A percentile compares a stretch with the other conserved stretches of the same genome.
Conservation (phyloP, 1,139 yeast genomes). For the Pneumocystis murina region DNA sequence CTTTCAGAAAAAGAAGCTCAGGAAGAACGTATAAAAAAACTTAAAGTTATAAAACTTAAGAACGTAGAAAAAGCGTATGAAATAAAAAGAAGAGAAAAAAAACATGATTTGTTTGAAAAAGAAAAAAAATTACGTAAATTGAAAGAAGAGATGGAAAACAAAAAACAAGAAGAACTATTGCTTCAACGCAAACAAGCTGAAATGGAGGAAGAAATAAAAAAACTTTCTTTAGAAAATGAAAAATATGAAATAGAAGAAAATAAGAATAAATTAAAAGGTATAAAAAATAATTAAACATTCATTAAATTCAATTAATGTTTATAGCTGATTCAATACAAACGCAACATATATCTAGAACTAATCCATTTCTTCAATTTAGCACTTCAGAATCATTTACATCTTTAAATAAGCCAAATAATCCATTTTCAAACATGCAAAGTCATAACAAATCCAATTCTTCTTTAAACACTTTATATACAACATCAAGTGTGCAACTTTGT, state of each 20-base stretch:
- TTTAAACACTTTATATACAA: neutral
- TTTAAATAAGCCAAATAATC: neutral
- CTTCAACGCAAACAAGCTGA: constrained; percentile 26
- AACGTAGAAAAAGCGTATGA: constrained; percentile 26
- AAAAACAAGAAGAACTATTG: constrained; percentile 27
- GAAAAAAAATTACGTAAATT: constrained; percentile 48
- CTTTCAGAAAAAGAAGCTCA: constrained; percentile 15
- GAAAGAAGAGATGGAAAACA: constrained; percentile 49
- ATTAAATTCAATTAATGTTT: constrained; percentile 6
- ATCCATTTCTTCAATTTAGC: constrained; percentile 4
- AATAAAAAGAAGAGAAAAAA: constrained; percentile 17
- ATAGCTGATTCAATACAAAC: constrained; percentile 5
- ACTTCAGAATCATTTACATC: neutral
- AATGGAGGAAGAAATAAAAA: constrained; percentile 21
- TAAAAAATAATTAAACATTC: constrained; percentile 17
- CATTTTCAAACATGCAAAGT: neutral
- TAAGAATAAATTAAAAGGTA: constrained; percentile 6
- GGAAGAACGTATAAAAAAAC: constrained; percentile 14
- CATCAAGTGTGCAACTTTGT: neutral
- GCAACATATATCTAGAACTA: constrained; percentile 2
- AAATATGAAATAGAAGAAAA: constrained; percentile 13
- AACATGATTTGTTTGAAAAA: constrained; percentile 29
- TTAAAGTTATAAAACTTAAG: constrained; percentile 23
- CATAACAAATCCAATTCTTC: neutral
- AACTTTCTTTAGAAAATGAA: constrained; percentile 11